A percentile compares a stretch with the other conserved stretches of the same genome.
Conservation (phyloP, 805 yeast genomes). For the Pichia cabralensis region DNA sequence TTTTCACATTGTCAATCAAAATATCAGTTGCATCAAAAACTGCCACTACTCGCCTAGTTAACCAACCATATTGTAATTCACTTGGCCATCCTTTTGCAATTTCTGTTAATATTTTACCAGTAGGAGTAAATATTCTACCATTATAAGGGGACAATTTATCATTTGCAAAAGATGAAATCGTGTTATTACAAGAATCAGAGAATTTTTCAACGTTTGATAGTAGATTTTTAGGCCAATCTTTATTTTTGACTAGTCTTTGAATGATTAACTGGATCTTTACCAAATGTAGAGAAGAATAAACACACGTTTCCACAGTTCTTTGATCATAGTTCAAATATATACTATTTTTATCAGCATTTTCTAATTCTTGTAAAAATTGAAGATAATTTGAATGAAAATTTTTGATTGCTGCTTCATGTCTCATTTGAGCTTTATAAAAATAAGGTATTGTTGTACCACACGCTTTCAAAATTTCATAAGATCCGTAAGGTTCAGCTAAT, state of each 20-base stretch:
- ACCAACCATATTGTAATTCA: slow-evolving; percentile 82
- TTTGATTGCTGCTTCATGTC: slow-evolving; percentile 89
- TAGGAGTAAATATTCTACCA: slow-evolving; percentile 75
- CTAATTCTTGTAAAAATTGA: slow-evolving; percentile 31
- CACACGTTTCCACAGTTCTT: slow-evolving; percentile 47
- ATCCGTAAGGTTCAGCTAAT: slow-evolving; percentile 58
- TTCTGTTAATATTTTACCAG: slow-evolving; percentile 81
- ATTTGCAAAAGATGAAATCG: slow-evolving; percentile 76
- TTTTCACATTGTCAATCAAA: slow-evolving; percentile 19
- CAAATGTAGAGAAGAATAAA: slow-evolving; percentile 63
- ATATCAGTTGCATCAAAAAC: slow-evolving; percentile 37
- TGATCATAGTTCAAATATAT: slow-evolving; percentile 32
- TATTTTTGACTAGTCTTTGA: slow-evolving; percentile 44
- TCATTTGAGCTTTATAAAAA: slow-evolving; percentile 83
- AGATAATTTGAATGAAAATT: slow-evolving; percentile 41
- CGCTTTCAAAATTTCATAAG: slow-evolving; percentile 67
- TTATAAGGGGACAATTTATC: slow-evolving; percentile 40
- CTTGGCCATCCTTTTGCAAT: slow-evolving; percentile 82
- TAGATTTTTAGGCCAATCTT: slow-evolving; percentile 32
- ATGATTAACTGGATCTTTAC: slow-evolving; percentile 61
- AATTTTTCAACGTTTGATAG: slow-evolving; percentile 27
- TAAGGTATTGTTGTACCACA: slow-evolving; percentile 79
- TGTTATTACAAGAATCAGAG: slow-evolving; percentile 45
- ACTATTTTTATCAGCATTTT: slow-evolving; percentile 20
- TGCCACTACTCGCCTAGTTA: slow-evolving; percentile 75